These are phyloP conservation scores for Jacaranda copaia DNA, from an alignment of 257 asterid genomes.

Conservation along the genomic window DNA sequence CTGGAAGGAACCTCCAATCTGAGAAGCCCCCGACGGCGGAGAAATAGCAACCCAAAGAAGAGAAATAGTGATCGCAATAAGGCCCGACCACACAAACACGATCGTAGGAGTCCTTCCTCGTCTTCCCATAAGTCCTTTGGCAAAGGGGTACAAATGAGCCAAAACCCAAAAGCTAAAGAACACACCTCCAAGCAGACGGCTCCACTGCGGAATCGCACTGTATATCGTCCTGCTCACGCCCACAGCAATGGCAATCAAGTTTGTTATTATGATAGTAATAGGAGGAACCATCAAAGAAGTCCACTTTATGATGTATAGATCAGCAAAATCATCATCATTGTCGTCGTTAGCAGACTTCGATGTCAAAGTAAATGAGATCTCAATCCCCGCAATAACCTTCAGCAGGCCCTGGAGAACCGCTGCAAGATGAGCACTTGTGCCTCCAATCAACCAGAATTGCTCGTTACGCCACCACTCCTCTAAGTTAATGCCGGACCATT, in stretches of 20 bases:
- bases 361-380: constrained; percentile 75
- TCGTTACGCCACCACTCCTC: constrained; percentile 92
- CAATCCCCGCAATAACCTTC: constrained; percentile 78
- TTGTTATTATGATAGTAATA: constrained; percentile 61
- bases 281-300: constrained; percentile 74
- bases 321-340: constrained; percentile 63
- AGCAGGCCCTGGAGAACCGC: constrained; percentile 85
- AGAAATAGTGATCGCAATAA: constrained; percentile 75
- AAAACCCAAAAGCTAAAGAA: constrained; percentile 89
- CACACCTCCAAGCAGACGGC: constrained; percentile 72
- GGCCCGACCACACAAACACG: constrained; percentile 83
- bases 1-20: constrained; percentile 80
- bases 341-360: constrained; percentile 78
- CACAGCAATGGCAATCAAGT: constrained; percentile 71
- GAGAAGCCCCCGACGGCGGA: constrained; percentile 60
- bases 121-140: constrained; percentile 83
- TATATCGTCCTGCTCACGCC: constrained; percentile 75
- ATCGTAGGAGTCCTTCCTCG: constrained; percentile 80
- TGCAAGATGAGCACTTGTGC: constrained; percentile 85
- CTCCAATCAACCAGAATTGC: constrained; percentile 83
- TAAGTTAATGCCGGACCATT: constrained; percentile 71
- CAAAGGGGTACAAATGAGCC: constrained; percentile 80
- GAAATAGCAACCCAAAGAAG: constrained; percentile 83
- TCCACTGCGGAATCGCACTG: constrained; percentile 76
- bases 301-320: constrained; percentile 78